Percentiles rank a stretch among this genome's conserved stretches.
These are phyloP conservation scores for Ustilago curta DNA, from an alignment of 1,284 basidiomycete genomes.

Conservation along the genomic window DNA sequence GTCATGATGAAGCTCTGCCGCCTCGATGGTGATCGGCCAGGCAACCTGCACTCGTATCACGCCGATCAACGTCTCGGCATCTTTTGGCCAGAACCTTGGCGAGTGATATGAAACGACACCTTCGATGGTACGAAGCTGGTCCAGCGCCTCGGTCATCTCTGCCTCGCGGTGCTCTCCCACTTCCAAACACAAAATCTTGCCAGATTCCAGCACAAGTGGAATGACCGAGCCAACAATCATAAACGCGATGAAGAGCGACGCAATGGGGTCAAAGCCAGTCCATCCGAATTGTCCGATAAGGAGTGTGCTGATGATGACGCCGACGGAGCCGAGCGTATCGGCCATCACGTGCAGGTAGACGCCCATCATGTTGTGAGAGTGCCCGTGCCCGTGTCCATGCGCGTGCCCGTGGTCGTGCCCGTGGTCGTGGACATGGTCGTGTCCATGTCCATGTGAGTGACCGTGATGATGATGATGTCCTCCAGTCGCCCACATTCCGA, in stretches of 20 bases:
- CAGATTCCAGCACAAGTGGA: constrained; percentile 93
- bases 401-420: constrained; percentile 80
- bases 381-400: constrained; percentile 73
- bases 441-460: constrained; percentile 63
- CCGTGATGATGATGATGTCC: constrained; percentile 61
- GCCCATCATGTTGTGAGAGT: constrained; percentile 99
- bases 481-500: constrained; percentile 99
- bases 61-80: constrained; percentile 84
- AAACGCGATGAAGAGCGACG: constrained; percentile 93
- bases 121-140: constrained; percentile 77
- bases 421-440: constrained; percentile 64
- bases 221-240: constrained; percentile 95
- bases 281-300: constrained; percentile 97
- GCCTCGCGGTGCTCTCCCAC: constrained; percentile 77
- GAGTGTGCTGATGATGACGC: constrained; percentile 97
- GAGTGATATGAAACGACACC: constrained; percentile 84
- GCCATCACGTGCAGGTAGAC: constrained; percentile 81
- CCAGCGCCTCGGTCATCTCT: constrained; percentile 79
- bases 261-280: constrained; percentile 99
- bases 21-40: constrained; percentile 71
- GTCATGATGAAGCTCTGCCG: not conserved
- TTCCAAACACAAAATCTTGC: constrained; percentile 87
- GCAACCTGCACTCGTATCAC: constrained; percentile 74
- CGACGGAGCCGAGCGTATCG: constrained; percentile 82
- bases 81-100: constrained; percentile 96